Evolutionary conservation across 106 monocot genomes (phyloP), one percentile per base, ranked within the genome.

Genomic region (Dendrobium officinale): DNA sequence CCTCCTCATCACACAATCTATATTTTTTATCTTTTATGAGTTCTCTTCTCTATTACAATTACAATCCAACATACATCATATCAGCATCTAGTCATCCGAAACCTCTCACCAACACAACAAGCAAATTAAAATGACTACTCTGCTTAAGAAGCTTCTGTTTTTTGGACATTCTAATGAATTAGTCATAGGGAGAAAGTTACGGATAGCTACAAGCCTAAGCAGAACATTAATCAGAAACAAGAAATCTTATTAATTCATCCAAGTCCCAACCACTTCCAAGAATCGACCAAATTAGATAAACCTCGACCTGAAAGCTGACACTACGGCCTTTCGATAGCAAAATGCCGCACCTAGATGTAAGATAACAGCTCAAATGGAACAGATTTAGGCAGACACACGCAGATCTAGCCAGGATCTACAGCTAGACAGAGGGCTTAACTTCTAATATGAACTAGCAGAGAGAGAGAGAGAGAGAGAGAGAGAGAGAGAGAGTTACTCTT

Each of bases 401-500:
- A 61, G 61, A 61, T 61, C 61, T 61, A 61, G 61, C 19, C 61
- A 20, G n/a, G 22, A 61, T 61, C 61, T 61, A 61, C 22, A n/a
- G 61, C 51, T 3, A 51, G 51, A 17, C 13, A 51, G 10, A 51
- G 51, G 15, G 13, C 51, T 15, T 51, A 3, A 51, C 51, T 51
- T 51, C 51, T 13, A 13, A 15, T 51, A 13, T 51, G 10, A 51
- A 51, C 13, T 0, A 51, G 13, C 13, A 13, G 15, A 51, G 51
- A 13, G 51, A 51, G 45, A 9, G 45, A 45, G 61, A 5, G 5
- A 6, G 61, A 61, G 19, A 61, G 22, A 61, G 19, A 22, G 22
- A n/a, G 61, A 61, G 61, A 61, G 61, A 61, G 61, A 61, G 19
- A 61, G 61, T 61, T 61, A 61, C 61, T 61, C 22, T 61, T 61